A percentile compares a stretch with the other conserved stretches of the same genome.
Evolutionary conservation across 2,329 filamentous ascomycete genomes (phyloP).

Genomic region (Venturia nashicola): DNA sequence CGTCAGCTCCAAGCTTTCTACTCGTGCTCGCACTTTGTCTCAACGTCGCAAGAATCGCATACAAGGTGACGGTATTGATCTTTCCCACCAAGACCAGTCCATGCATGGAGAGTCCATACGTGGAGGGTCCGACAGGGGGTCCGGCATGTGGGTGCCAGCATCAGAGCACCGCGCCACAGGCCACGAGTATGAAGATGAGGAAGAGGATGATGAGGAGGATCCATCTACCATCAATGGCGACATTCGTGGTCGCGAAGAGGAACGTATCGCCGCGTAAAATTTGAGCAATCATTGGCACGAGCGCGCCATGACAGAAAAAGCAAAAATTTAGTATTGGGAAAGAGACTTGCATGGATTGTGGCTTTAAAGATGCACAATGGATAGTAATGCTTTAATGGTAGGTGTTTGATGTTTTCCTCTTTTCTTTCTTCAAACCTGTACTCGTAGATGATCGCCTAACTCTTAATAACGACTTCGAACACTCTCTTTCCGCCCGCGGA

Average conservation of each 20-base stretch:
- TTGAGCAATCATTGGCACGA: neutral
- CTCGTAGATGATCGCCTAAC: neutral
- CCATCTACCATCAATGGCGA: conserved; percentile 27
- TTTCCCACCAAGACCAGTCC: conserved; percentile 70
- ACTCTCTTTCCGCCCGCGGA: no score
- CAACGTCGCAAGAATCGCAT: conserved; percentile 69
- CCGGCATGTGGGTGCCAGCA: conserved; percentile 65
- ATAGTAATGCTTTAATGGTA: neutral
- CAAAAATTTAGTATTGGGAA: neutral
- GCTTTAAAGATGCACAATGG: neutral
- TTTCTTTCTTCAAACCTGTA: neutral
- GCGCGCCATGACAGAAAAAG: neutral
- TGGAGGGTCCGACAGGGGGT: conserved; percentile 44
- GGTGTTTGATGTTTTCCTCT: neutral
- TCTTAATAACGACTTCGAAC: neutral
- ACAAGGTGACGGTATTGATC: conserved; percentile 58
- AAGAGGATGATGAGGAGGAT: conserved; percentile 45
- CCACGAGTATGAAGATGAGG: conserved; percentile 43
- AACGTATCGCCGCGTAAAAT: conserved; percentile 18
- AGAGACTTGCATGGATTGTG: neutral
- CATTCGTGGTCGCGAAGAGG: conserved; percentile 35
- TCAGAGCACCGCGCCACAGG: conserved; percentile 47
- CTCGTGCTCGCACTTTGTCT: conserved; percentile 75
- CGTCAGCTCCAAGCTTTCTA: conserved; percentile 76
- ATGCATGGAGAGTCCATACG: conserved; percentile 62